Evolutionary conservation across 2,329 filamentous ascomycete genomes (phyloP), one percentile per base, ranked within the genome.

Genomic region (Colletotrichum sp.): DNA sequence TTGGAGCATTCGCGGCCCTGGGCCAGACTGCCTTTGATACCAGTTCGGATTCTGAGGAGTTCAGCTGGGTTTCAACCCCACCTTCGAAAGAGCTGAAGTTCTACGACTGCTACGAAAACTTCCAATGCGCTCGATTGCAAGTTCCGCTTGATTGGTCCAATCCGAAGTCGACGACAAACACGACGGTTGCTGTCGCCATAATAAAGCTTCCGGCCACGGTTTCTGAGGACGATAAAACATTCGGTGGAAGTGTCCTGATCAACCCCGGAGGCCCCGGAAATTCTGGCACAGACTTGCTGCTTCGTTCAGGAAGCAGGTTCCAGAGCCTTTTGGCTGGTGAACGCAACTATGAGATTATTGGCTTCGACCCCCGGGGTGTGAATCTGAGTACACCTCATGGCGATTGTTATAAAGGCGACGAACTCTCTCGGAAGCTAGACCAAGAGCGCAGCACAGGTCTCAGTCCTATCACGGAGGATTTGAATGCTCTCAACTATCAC

Each of bases 131-230:
- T 3, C 83, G 85, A 12, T 84, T 89, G 18, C 55, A 80, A 3
- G 83, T 88, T 6, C 86, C 87, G 1, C 82, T 88, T 28, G 83
- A 89, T 80, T 89, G 86, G 85, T 81, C 39, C 18, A 49, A 12
- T 0, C 9, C 79, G 6, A 79, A 84, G 0, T 13, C 32, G 32
- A 60, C 34, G 16, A 60, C 28, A n/a, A 69, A 60, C 28, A n/a
- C 4, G n/a, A 65, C 79, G 1, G 81, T 83, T 26, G 81, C 80
- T 24, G 75, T 87, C 28, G 84, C 85, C 63, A 80, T 86, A 63
- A 77, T 81, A 36, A 82, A 81, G 34, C 79, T 83, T 7, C 83
- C 83, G 6, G 82, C 84, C 32, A 77, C 75, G 2, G 84, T 85
- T 16, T 69, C 80, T 3, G 81, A 80, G 28, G 65, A 77, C 36